These are phyloP conservation scores for Mortierella hygrophila DNA, from an alignment of 192 early-diverging fungal species.

Conservation along the genomic window DNA sequence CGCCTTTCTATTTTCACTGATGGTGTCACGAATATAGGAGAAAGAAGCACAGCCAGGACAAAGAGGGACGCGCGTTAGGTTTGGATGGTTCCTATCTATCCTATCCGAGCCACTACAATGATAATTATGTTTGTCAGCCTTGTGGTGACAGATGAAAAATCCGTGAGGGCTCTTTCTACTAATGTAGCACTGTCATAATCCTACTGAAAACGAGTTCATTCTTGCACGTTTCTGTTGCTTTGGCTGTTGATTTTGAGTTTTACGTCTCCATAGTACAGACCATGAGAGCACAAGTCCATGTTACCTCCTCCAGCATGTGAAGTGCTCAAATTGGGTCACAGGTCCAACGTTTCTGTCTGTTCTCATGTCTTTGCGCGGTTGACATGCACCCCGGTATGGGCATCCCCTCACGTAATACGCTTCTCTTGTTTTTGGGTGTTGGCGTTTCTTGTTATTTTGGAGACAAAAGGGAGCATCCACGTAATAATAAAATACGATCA, in stretches of 20 bases:
- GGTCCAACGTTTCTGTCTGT: not conserved
- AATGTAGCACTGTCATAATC: not conserved
- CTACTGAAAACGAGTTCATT: not conserved
- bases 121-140: not conserved
- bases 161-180: not conserved
- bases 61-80: not conserved
- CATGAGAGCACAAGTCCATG: conserved; percentile 2
- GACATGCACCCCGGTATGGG: not conserved
- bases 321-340: not conserved
- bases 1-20: not conserved
- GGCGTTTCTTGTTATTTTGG: too few species aligned
- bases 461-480: too few species aligned
- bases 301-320: not conserved
- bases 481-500: not conserved
- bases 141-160: not conserved
- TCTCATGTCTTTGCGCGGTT: not conserved
- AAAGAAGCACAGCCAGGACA: not conserved
- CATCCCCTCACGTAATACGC: not conserved
- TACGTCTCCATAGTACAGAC: not conserved
- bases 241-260: conserved; percentile 4
- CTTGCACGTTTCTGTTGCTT: conserved; percentile 7
- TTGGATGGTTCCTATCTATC: not conserved
- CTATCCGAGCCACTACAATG: not conserved
- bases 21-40: not conserved
- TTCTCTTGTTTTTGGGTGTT: not conserved